A percentile compares a stretch with the other conserved stretches of the same genome.
Evolutionary conservation across 495 filamentous ascomycete genomes (phyloP).

Genomic region (Saxispiralis lemnorum): DNA sequence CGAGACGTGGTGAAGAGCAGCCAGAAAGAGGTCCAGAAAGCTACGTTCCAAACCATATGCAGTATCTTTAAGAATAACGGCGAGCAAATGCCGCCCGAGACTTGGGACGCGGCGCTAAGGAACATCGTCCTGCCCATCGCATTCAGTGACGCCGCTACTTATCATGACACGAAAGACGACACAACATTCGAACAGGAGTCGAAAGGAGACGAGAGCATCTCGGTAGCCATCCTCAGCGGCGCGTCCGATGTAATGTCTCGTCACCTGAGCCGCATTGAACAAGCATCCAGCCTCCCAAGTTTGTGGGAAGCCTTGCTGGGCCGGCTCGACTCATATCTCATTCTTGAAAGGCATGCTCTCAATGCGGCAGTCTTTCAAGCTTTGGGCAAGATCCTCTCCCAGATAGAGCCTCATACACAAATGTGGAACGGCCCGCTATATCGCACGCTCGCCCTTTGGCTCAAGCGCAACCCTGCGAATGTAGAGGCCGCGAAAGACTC

Average conservation of each 20-base stretch:
- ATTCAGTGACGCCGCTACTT: constrained; percentile 31
- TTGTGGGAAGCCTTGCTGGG: constrained; percentile 19
- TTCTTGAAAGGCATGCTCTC: constrained; percentile 17
- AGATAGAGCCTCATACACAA: neutral
- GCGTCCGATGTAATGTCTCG: constrained; percentile 6
- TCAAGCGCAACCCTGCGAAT: constrained; percentile 21
- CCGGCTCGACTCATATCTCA: constrained; percentile 16
- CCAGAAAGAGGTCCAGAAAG: constrained; percentile 75
- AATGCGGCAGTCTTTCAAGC: constrained; percentile 19
- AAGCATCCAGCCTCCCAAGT: constrained; percentile 11
- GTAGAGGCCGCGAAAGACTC: constrained; percentile 24
- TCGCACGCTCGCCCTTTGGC: constrained; percentile 9
- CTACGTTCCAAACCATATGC: constrained; percentile 77
- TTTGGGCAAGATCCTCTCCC: constrained; percentile 16
- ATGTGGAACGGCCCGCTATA: constrained; percentile 8
- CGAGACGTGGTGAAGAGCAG: constrained; percentile 59
- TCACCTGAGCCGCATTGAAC: constrained; percentile 14
- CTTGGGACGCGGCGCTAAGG: constrained; percentile 49
- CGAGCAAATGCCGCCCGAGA: constrained; percentile 55
- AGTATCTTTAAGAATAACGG: constrained; percentile 85
- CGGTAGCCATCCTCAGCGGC: constrained; percentile 5
- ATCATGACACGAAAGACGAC: constrained; percentile 25
- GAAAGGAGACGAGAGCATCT: constrained; percentile 2
- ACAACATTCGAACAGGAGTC: neutral
- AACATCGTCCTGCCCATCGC: constrained; percentile 5